Percentiles rank a stretch among this genome's conserved stretches.
phyloP scores from a whole-genome alignment of 2,329 filamentous ascomycete genomes.

The Sclerotinia subarctica region DNA sequence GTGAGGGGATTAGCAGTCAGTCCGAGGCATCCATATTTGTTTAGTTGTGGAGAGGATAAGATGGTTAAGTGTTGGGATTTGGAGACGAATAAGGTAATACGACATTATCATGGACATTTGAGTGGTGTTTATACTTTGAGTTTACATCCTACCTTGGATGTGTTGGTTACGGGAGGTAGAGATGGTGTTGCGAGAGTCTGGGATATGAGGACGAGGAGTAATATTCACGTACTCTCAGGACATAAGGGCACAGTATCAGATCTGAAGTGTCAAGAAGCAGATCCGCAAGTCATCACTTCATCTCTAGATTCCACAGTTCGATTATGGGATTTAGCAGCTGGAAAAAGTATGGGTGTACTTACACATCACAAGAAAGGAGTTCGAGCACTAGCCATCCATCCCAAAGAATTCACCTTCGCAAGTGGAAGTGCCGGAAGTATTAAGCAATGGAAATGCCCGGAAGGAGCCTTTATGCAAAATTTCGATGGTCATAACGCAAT shows the following conservation, averaged over 20 bases:
- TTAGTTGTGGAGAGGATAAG: constrained; percentile 97
- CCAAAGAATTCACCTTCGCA: constrained; percentile 93
- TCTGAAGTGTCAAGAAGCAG: constrained; percentile 89
- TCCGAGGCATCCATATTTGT: constrained; percentile 90
- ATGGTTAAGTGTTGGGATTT: constrained; percentile 99
- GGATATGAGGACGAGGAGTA: constrained; percentile 97
- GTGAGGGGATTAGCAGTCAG: constrained; percentile 90
- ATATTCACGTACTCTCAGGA: constrained; percentile 88
- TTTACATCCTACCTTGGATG: constrained; percentile 91
- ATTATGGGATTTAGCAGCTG: constrained; percentile 92
- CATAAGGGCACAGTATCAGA: constrained; percentile 90
- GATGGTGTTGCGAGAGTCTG: constrained; percentile 94
- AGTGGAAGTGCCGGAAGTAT: constrained; percentile 88
- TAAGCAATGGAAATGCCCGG: constrained; percentile 99
- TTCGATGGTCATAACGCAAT: constrained; percentile 96
- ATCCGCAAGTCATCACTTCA: constrained; percentile 91
- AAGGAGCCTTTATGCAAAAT: constrained; percentile 98
- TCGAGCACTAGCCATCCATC: constrained; percentile 77
- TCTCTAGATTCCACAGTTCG: constrained; percentile 89
- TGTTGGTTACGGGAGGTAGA: constrained; percentile 89
- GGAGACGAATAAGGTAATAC: constrained; percentile 98
- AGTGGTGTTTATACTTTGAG: constrained; percentile 92
- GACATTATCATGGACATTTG: constrained; percentile 95
- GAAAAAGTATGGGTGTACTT: constrained; percentile 91
- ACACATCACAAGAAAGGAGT: constrained; percentile 99